Evolutionary conservation across 2,329 filamentous ascomycete species (phyloP).

Genomic region (Pseudogymnoascus sp.): DNA sequence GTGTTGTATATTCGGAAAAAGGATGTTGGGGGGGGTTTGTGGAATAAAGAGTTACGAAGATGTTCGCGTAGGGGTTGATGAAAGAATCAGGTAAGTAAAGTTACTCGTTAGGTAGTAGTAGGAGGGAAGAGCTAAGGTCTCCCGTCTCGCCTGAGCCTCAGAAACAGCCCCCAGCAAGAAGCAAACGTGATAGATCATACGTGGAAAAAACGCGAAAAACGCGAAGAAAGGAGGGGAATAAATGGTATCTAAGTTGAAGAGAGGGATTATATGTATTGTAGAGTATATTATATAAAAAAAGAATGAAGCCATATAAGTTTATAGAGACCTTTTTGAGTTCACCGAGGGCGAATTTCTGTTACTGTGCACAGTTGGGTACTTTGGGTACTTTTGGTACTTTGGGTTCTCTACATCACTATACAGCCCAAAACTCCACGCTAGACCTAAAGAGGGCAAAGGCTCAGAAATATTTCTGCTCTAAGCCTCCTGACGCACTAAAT

Average conservation of each 20-base stretch:
- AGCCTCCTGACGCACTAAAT: conserved; percentile 1
- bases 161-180: not conserved
- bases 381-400: too few relatives aligned
- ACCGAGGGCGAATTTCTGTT: not conserved
- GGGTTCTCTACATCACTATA: not conserved
- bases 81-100: conserved; percentile 8
- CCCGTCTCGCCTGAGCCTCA: conserved; percentile 4
- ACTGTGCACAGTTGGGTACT: not conserved
- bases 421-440: not conserved
- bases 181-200: conserved; percentile 1
- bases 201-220: not conserved
- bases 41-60: conserved; percentile 4
- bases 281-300: not conserved
- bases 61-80: conserved; percentile 9
- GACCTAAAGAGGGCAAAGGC: not conserved
- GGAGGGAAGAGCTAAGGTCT: conserved; percentile 1
- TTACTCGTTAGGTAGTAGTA: not conserved
- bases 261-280: not conserved
- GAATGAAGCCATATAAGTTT: not conserved
- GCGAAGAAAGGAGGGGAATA: not conserved
- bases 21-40: not conserved
- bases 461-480: conserved; percentile 4
- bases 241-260: not conserved
- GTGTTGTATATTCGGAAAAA: conserved; percentile 5
- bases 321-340: not conserved